phyloP scores from a whole-genome alignment of 305 asterid species.

The Fraxinus floribunda region DNA sequence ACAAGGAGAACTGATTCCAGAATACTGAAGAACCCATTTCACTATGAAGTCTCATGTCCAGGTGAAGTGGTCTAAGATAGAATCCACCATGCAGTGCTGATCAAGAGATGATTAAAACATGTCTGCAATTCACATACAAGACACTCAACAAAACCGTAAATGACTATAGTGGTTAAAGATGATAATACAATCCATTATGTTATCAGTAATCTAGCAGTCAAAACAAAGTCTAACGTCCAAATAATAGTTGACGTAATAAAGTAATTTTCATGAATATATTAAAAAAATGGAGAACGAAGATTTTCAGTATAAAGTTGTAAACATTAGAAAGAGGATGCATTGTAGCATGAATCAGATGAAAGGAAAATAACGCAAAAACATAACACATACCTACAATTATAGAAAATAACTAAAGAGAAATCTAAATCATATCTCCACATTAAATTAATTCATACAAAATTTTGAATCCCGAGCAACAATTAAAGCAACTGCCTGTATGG shows the following conservation, averaged over 20 bases:
- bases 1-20: neutral
- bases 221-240: neutral
- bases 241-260: neutral
- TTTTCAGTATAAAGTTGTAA: neutral
- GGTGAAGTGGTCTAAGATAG: conserved; percentile 40
- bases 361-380: neutral
- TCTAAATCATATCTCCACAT: neutral
- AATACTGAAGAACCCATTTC: conserved; percentile 3
- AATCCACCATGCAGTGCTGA: conserved; percentile 54
- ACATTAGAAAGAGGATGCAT: neutral
- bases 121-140: conserved; percentile 62
- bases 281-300: neutral
- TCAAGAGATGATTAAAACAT: conserved; percentile 51
- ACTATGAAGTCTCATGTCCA: conserved; percentile 49
- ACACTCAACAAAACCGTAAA: conserved; percentile 49
- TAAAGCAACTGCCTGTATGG: neutral
- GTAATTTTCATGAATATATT: neutral
- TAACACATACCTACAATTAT: neutral
- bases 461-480: neutral
- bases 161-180: conserved; percentile 39
- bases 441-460: neutral
- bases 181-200: conserved; percentile 24
- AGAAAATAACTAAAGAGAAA: neutral
- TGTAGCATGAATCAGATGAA: neutral
- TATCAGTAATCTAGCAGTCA: conserved; percentile 19